phyloP scores from a whole-genome alignment of 768 basidiomycete species.

The Dentipellis fragilis region DNA sequence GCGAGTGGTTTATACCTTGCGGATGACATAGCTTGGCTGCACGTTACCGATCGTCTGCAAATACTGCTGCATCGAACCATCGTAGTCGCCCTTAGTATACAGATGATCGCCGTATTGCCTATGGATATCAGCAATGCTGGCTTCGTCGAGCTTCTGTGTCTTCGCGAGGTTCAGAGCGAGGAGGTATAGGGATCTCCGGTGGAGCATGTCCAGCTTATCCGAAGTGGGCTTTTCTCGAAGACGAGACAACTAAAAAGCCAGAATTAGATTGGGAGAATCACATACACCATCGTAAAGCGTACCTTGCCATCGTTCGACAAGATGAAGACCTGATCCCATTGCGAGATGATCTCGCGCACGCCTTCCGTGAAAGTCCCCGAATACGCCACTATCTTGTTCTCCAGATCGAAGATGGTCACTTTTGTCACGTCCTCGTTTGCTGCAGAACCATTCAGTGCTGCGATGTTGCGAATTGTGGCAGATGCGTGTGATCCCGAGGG shows the following conservation, averaged over 20 bases:
- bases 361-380: slow-evolving; percentile 74
- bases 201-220: slow-evolving; percentile 80
- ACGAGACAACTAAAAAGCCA: slow-evolving; percentile 41
- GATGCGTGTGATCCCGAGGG: slow-evolving; percentile 56
- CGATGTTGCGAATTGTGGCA: slow-evolving; percentile 68
- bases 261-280: neutral
- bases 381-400: slow-evolving; percentile 86
- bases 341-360: slow-evolving; percentile 72
- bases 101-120: slow-evolving; percentile 85
- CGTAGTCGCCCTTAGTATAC: slow-evolving; percentile 85
- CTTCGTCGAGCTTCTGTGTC: slow-evolving; percentile 63
- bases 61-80: slow-evolving; percentile 89
- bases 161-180: slow-evolving; percentile 79
- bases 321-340: slow-evolving; percentile 75
- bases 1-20: slow-evolving; percentile 53
- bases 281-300: slow-evolving; percentile 12
- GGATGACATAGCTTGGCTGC: slow-evolving; percentile 92
- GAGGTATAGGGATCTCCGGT: slow-evolving; percentile 65
- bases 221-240: slow-evolving; percentile 73
- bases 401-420: slow-evolving; percentile 82
- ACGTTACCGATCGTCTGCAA: slow-evolving; percentile 82
- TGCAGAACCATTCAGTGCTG: slow-evolving; percentile 37
- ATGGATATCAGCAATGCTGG: slow-evolving; percentile 81
- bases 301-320: slow-evolving; percentile 74
- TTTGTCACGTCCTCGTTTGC: slow-evolving; percentile 56